Base-by-base conservation (phyloP, 345 rosid genomes). In the Populus tremula region DNA sequence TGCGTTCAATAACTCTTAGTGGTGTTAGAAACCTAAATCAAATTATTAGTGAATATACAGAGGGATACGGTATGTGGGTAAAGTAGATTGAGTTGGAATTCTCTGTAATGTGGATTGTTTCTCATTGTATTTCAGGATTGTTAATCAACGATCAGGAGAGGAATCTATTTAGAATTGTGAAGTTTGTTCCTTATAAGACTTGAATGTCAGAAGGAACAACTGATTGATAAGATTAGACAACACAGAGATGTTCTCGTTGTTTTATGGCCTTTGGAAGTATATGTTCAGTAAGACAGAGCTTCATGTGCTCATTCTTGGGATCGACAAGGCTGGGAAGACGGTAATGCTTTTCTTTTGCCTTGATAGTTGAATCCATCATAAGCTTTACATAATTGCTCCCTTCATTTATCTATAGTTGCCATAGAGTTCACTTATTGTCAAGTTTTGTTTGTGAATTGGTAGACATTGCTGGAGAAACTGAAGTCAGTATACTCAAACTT, bases 381-480 rank as follows among this genome's bases (percentile, higher is more conserved):
- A 31, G n/a, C 33, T 38, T 75, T 69, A 59, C 70, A 41, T 53
- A 70, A 25, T 65, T n/a, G 4, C 73, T 67, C 63, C 54, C 47
- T 39, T 38, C 74, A 45, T 54, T 39, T 43, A 45, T 59, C n/a
- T 50, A 33, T 23, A 27, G 36, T 5, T n/a, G 76, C 67, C 27
- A 41, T 39, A n/a, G 8, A 11, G 4, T 49, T 70, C 38, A 65
- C 72, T 70, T 16, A 17, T 67, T 72, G 29, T 54, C 49, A 59
- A 47, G 16, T 38, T 61, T 76, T 39, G 21, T 64, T 7, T 75
- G 2, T 80, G 81, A 67, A 70, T 29, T 70, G 78, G 65, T 79
- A 96, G 99, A 91, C 97, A 29, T 87, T 96, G 88, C 83, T 96
- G 87, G 99, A 96, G 93, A 96, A 92, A 83, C 70, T 96, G 87